Evolutionary conservation across 148 eudicot species (phyloP), one percentile per base, ranked within the genome.

Genomic region (Fagopyrum esculentum): DNA sequence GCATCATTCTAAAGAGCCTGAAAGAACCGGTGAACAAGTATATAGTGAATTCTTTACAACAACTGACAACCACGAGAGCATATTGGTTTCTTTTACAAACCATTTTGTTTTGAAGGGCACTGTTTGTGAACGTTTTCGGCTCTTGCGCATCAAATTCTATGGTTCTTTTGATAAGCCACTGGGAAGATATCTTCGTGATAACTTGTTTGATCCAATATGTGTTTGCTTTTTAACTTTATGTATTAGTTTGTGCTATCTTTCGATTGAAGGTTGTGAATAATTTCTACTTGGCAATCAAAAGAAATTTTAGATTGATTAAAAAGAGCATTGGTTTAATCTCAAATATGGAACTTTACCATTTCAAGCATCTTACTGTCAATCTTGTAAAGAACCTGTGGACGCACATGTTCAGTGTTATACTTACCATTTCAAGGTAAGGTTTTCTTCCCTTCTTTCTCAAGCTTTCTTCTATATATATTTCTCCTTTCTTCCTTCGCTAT

Each of bases 91-190:
- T 16, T 96, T 89, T 82, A 90, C 99, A 45, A 92, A 97, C 82
- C 88, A 86, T 17, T 89, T 94, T 83, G 92, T 96, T 61, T 78
- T 87, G 61, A 89, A 89, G 81, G 99, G 93, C 85, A 85, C 88
- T 74, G 89, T 96, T 30, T 96, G 98, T 83, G 99, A 92, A 79
- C 92, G 98, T 55, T 89, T 98, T 72, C 85, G 92, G 45, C 93
- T 92, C 54, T 83, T 92, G 63, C 96, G 99, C 56, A 87, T 96
- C 52, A 92, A 85, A 79, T 96, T 89, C 56, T 96, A 96, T 80
- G 97, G 99, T 13, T 83, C 86, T 69, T 96, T 87, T 82, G 99
- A 96, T 84, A 96, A 96, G 84, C 99, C 99, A 59, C 84, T 96
- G 5, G 98, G 99, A 68, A 87, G 86, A 78, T 96, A 85, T 81